Conservation (phyloP, 2,329 filamentous ascomycete genomes). For the Monilinia laxa region DNA sequence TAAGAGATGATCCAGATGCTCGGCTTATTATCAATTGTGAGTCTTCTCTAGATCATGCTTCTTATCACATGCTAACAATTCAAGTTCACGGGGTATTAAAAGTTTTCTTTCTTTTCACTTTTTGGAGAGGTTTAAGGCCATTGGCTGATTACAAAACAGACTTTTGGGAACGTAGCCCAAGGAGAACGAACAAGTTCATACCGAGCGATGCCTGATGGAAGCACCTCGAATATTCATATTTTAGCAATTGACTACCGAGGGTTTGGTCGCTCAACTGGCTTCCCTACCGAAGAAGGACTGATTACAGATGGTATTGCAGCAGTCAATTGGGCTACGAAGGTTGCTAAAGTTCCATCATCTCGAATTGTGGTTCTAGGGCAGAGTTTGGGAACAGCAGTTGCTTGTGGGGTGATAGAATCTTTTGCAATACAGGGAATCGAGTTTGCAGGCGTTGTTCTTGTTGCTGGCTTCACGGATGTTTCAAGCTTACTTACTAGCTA, state of each 20-base stretch:
- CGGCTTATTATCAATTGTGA: conserved; percentile 64
- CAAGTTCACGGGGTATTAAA: conserved; percentile 61
- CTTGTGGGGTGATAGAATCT: conserved; percentile 69
- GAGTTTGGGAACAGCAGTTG: conserved; percentile 83
- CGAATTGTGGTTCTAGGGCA: conserved; percentile 83
- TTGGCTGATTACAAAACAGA: conserved; percentile 49
- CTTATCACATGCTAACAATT: conserved; percentile 24
- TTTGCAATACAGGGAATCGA: conserved; percentile 60
- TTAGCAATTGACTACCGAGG: conserved; percentile 91
- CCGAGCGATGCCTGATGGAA: conserved; percentile 71
- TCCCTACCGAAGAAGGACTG: conserved; percentile 75
- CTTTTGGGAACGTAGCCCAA: conserved; percentile 83
- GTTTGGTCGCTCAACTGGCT: conserved; percentile 78
- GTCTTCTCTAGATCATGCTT: conserved; percentile 32
- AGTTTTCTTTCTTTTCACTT: background rate
- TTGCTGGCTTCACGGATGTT: conserved; percentile 76
- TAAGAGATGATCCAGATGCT: conserved; percentile 62
- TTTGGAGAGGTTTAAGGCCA: conserved; percentile 26
- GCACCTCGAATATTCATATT: conserved; percentile 69
- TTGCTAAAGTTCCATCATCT: conserved; percentile 62
- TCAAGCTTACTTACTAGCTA: conserved; percentile 72
- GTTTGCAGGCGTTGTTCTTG: conserved; percentile 77
- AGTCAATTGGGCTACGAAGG: conserved; percentile 68
- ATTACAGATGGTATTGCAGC: conserved; percentile 75
- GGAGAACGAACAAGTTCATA: conserved; percentile 74